These are phyloP conservation scores for Peterozyma toletana DNA, from an alignment of 805 yeast species.

Conservation along the genomic window DNA sequence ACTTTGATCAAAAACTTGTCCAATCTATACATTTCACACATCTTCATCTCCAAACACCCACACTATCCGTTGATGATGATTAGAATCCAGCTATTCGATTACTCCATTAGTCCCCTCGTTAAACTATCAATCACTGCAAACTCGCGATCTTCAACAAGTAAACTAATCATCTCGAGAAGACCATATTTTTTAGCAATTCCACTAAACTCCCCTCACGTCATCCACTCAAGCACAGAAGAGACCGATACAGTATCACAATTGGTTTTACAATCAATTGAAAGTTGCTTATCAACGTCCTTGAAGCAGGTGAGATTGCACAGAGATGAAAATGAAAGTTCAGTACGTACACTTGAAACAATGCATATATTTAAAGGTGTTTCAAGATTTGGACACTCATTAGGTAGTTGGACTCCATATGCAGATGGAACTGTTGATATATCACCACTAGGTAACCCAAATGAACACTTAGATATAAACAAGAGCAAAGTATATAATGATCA, in stretches of 20 bases:
- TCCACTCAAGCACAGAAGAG: constrained; percentile 39
- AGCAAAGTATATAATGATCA: constrained; percentile 12
- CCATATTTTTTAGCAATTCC: constrained; percentile 68
- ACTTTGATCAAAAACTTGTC: constrained; percentile 40
- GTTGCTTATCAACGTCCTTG: constrained; percentile 38
- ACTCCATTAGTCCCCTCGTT: constrained; percentile 13
- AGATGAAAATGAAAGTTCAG: constrained; percentile 25
- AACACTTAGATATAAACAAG: constrained; percentile 30
- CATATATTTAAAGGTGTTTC: constrained; percentile 56
- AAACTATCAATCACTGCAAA: not conserved
- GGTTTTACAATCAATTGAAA: constrained; percentile 54
- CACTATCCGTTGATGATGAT: constrained; percentile 50
- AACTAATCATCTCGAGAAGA: constrained; percentile 38
- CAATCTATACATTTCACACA: constrained; percentile 50
- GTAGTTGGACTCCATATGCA: constrained; percentile 72
- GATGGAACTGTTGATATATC: constrained; percentile 56
- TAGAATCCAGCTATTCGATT: constrained; percentile 65
- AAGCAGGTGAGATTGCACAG: constrained; percentile 32
- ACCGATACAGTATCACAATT: constrained; percentile 40
- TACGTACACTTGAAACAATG: constrained; percentile 45
- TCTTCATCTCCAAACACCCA: constrained; percentile 63
- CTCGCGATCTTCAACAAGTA: constrained; percentile 5
- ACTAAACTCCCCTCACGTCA: constrained; percentile 54
- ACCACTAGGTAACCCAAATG: constrained; percentile 42
- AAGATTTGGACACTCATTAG: constrained; percentile 53